These are phyloP conservation scores for Capsicum baccatum DNA, from an alignment of 257 asterid species.

Conservation along the genomic window DNA sequence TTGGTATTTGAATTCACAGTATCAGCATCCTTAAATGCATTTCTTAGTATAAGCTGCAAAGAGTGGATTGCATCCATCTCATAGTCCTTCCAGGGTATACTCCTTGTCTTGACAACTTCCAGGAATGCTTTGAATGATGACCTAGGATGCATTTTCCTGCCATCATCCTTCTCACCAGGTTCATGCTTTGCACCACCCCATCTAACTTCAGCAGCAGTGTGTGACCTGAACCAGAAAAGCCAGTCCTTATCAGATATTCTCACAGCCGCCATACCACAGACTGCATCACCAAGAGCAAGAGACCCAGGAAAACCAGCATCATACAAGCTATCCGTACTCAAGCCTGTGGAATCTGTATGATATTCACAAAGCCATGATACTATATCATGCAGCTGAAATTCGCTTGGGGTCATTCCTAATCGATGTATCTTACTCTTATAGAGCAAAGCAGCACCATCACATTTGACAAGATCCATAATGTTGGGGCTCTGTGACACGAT, in stretches of 20 bases:
- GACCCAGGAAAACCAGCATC: constrained; percentile 96
- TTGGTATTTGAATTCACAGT: constrained; percentile 43
- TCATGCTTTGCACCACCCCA: constrained; percentile 98
- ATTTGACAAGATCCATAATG: constrained; percentile 86
- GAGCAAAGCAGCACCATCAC: constrained; percentile 77
- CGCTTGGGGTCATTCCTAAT: constrained; percentile 71
- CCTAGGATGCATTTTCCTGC: constrained; percentile 86
- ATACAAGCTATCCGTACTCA: constrained; percentile 85
- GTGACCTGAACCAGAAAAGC: constrained; percentile 97
- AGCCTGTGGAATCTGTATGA: constrained; percentile 88
- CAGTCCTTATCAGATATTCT: constrained; percentile 74
- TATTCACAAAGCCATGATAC: constrained; percentile 85
- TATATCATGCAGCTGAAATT: constrained; percentile 72
- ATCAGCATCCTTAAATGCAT: constrained; percentile 63
- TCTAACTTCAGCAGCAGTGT: constrained; percentile 79
- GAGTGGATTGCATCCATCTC: constrained; percentile 98
- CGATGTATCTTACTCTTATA: constrained; percentile 58
- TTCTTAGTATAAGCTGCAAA: constrained; percentile 86
- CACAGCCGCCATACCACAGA: constrained; percentile 98
- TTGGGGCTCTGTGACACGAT: constrained; percentile 87
- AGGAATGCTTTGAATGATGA: constrained; percentile 89
- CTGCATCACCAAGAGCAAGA: constrained; percentile 71
- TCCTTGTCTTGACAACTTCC: constrained; percentile 81
- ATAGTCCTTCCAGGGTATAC: constrained; percentile 88
- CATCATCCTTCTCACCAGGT: constrained; percentile 75